phyloP scores from a whole-genome alignment of 768 basidiomycete species.

The Tulasnella sp. region DNA sequence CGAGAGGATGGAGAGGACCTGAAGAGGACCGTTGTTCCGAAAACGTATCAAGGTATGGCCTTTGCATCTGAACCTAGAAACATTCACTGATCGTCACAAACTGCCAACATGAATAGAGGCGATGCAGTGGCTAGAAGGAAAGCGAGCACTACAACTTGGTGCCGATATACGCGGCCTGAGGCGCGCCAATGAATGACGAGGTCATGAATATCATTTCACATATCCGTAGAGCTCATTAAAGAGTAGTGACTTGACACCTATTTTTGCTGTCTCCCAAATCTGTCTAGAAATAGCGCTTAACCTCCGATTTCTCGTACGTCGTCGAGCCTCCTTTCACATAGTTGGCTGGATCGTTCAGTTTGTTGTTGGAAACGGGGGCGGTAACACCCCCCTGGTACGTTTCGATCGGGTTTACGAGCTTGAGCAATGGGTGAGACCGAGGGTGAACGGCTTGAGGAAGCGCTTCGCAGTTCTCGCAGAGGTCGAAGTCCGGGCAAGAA shows the following conservation, averaged over 20 bases:
- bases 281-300: not conserved
- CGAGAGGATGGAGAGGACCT: constrained; percentile 30
- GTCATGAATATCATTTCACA: not conserved
- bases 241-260: too few species aligned
- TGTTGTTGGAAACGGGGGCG: not conserved
- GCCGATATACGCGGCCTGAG: constrained; percentile 6
- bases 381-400: not conserved
- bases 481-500: constrained; percentile 66
- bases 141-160: constrained; percentile 33
- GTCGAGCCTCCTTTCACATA: not conserved
- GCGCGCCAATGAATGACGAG: not conserved
- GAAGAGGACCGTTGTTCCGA: constrained; percentile 45
- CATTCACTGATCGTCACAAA: constrained; percentile 18
- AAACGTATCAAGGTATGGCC: constrained; percentile 47
- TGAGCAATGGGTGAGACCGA: constrained; percentile 54
- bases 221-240: too few species aligned
- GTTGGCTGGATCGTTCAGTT: too few species aligned
- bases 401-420: constrained; percentile 36
- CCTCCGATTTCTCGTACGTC: not conserved
- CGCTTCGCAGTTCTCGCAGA: constrained; percentile 69
- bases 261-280: not conserved
- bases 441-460: constrained; percentile 69
- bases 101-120: constrained; percentile 40
- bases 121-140: constrained; percentile 77
- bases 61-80: constrained; percentile 18